Percentiles rank a stretch among this genome's conserved stretches.
phyloP scores from a whole-genome alignment of 1,284 basidiomycete genomes.

The Ustilago bromivora region DNA sequence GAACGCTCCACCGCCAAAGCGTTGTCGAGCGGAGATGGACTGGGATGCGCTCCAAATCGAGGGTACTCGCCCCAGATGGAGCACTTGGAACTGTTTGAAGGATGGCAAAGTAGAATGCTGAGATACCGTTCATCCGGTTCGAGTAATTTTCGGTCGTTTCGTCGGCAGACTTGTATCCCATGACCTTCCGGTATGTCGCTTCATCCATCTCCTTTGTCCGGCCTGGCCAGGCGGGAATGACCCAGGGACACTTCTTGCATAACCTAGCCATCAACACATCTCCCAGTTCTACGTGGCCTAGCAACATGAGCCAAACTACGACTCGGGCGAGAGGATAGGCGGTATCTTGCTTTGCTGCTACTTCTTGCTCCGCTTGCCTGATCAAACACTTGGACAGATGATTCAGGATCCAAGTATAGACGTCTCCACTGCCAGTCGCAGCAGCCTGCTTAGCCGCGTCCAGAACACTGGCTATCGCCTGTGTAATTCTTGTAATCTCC shows the following conservation, averaged over 20 bases:
- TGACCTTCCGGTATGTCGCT: slow-evolving; percentile 76
- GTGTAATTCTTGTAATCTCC: slow-evolving; percentile 80
- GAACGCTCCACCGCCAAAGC: slow-evolving; percentile 65
- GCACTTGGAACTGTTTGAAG: slow-evolving; percentile 71
- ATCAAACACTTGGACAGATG: slow-evolving; percentile 89
- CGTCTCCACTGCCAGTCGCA: slow-evolving; percentile 62
- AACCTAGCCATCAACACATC: slow-evolving; percentile 86
- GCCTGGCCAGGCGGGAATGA: slow-evolving; percentile 71
- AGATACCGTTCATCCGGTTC: slow-evolving; percentile 81
- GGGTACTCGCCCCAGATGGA: slow-evolving; percentile 16
- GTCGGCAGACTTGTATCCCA: slow-evolving; percentile 76
- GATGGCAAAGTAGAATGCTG: slow-evolving; percentile 89
- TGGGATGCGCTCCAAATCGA: slow-evolving; percentile 38
- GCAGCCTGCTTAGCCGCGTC: slow-evolving; percentile 66
- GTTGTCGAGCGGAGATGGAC: slow-evolving; percentile 49
- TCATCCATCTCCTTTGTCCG: slow-evolving; percentile 68
- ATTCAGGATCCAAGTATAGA: slow-evolving; percentile 83
- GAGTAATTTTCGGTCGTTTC: slow-evolving; percentile 76
- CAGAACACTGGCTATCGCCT: slow-evolving; percentile 76
- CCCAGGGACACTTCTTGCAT: slow-evolving; percentile 80
- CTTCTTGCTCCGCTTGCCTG: slow-evolving; percentile 92
- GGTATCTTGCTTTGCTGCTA: slow-evolving; percentile 86
- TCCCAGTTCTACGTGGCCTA: slow-evolving; percentile 75
- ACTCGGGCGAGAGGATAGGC: slow-evolving; percentile 86
- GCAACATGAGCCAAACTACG: slow-evolving; percentile 76